Evolutionary conservation across 2,329 filamentous ascomycete genomes (phyloP), one percentile per base, ranked within the genome.

Genomic region (Penicillium digitatum): DNA sequence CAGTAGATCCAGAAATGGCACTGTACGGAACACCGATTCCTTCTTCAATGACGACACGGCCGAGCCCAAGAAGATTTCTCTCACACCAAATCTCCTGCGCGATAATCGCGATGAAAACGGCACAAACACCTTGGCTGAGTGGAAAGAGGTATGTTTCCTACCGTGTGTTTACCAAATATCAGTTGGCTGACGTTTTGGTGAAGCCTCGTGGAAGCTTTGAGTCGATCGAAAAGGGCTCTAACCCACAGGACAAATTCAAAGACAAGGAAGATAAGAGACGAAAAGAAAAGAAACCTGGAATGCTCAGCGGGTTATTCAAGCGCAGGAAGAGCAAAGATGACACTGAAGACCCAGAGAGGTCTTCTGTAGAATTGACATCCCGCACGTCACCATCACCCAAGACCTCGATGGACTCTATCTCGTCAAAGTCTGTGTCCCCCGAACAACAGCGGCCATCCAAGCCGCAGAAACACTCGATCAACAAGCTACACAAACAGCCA

Each of bases 11-110:
- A 85, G 87, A 60, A 95, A 95, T 64, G 91, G 91, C 39, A 93
- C 89, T 22, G 82, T 96, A 42, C 84, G 93, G 60, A 95, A 95
- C 69, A 93, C 90, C 5, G 93, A 97, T 74, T 96, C 93, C 1
- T 96, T 97, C 79, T 96, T 96, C 80, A 95, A 91, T 73, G 94
- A 97, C 68, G 93, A 99, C 68, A 90, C 85, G 31, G 88, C 90
- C 35, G 94, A 97, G 73, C 96, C 94, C 3, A 91, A 95, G 74
- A 97, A 97, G 77, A 97, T 99, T 63, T 95, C 92, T 0, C 82
- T 99, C 42, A 99, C 94, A 3, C 94, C 94, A 1, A 95, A 95
- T 64, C 76, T 99, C 50, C 78, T 97, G 38, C 86, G 93, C 39
- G 93, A 97, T 62, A 92, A 78, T 11, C 72, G 60, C 56, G 65